Conservation (phyloP, 106 monocot genomes). For the Allium sativum region DNA sequence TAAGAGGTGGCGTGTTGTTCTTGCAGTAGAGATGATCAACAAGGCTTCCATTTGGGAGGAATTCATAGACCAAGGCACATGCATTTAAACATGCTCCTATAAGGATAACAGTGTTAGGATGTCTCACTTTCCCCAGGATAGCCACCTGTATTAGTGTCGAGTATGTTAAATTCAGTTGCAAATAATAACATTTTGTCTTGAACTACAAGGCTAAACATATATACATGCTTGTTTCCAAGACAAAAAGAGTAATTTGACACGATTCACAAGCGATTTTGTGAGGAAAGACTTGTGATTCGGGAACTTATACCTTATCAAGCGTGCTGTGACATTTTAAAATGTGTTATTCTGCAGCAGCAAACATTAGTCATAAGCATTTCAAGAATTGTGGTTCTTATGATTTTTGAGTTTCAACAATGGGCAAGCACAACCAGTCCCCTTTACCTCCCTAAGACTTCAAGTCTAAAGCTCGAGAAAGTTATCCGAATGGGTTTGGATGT, state of each 20-base stretch:
- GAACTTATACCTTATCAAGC: constrained; percentile 8
- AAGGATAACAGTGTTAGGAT: constrained; percentile 46
- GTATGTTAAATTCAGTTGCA: no score
- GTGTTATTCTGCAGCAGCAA: background rate
- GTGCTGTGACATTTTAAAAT: constrained; percentile 3
- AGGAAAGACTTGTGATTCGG: constrained; percentile 10
- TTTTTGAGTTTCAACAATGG: no score
- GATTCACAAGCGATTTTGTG: constrained; percentile 2
- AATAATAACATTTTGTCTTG: no score
- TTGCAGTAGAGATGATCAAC: constrained; percentile 24
- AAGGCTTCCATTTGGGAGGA: constrained; percentile 35
- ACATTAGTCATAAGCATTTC: background rate
- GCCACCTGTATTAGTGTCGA: constrained; percentile 16
- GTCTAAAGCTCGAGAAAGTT: no score
- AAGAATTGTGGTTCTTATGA: no score
- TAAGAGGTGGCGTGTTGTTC: constrained; percentile 23
- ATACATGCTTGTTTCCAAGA: constrained; percentile 8
- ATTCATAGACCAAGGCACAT: constrained; percentile 33
- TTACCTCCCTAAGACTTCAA: no score
- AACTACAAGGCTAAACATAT: background rate
- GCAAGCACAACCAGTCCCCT: no score
- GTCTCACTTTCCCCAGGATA: constrained; percentile 36
- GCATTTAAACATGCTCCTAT: constrained; percentile 36
- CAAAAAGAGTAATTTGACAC: constrained; percentile 8
- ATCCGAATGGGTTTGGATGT: no score